Percentiles rank a stretch among this genome's conserved stretches.
These are phyloP conservation scores for Scheffersomyces illinoinensis DNA, from an alignment of 1,139 yeast genomes.

Conservation along the genomic window DNA sequence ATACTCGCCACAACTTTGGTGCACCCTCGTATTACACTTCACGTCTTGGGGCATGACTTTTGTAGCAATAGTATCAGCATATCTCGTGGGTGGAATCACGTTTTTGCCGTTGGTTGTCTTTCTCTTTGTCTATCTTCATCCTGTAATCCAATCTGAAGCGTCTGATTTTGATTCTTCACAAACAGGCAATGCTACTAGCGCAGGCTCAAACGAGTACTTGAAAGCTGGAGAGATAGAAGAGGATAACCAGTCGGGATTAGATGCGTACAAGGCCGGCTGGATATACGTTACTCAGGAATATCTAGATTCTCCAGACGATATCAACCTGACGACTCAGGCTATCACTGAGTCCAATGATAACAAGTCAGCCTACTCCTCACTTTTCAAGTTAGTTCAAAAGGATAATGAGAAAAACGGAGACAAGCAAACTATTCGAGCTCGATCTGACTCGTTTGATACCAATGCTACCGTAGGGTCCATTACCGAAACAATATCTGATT, in stretches of 20 bases:
- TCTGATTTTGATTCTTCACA: slow-evolving; percentile 12
- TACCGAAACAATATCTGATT: not conserved
- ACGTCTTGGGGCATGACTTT: slow-evolving; percentile 15
- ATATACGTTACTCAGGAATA: slow-evolving; percentile 79
- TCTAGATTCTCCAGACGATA: slow-evolving; percentile 46
- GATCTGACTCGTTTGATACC: slow-evolving; percentile 17
- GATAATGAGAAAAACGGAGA: slow-evolving; percentile 21
- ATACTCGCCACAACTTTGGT: not conserved
- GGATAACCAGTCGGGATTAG: slow-evolving; percentile 56
- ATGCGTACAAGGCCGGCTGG: slow-evolving; percentile 76
- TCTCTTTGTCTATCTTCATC: slow-evolving; percentile 34
- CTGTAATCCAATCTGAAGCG: slow-evolving; percentile 22
- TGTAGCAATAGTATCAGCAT: slow-evolving; percentile 23
- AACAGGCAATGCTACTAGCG: slow-evolving; percentile 16
- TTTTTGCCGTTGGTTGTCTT: slow-evolving; percentile 59
- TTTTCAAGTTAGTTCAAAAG: slow-evolving; percentile 54
- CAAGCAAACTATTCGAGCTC: slow-evolving; percentile 4
- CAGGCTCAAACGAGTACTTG: slow-evolving; percentile 32
- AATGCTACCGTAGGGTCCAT: slow-evolving; percentile 2
- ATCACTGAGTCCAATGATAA: slow-evolving; percentile 40
- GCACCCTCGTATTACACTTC: not conserved
- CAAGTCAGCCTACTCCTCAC: slow-evolving; percentile 59
- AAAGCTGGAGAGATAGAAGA: slow-evolving; percentile 69
- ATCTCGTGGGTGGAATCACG: slow-evolving; percentile 75
- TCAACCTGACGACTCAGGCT: slow-evolving; percentile 33